These are phyloP conservation scores for Hydrangea macrophylla DNA, from an alignment of 148 eudicot species.

Conservation along the genomic window DNA sequence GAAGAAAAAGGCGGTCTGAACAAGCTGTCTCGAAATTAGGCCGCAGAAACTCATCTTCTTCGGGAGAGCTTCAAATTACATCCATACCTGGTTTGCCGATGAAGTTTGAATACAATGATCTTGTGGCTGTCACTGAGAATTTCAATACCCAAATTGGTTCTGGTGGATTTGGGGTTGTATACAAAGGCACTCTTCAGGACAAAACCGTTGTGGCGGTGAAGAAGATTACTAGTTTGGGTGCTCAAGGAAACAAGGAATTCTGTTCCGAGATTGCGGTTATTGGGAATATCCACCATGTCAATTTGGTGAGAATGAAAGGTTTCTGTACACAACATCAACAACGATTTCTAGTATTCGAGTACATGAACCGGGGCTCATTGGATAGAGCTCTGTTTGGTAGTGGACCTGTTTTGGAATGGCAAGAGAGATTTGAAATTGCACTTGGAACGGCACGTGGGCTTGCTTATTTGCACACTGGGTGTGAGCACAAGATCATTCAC, in stretches of 20 bases:
- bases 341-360: conserved; percentile 72
- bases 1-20: conserved; percentile 28
- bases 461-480: conserved; percentile 72
- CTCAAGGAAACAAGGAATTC: conserved; percentile 65
- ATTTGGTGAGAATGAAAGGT: conserved; percentile 74
- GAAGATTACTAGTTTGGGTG: conserved; percentile 58
- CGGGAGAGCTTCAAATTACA: conserved; percentile 56
- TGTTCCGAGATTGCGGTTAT: conserved; percentile 77
- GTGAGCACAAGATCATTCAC: conserved; percentile 73
- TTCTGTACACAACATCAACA: conserved; percentile 65
- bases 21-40: conserved; percentile 19
- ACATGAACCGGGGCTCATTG: conserved; percentile 82
- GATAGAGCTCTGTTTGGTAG: conserved; percentile 63
- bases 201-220: conserved; percentile 69
- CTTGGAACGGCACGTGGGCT: conserved; percentile 82
- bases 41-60: conserved; percentile 21
- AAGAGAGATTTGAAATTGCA: conserved; percentile 68
- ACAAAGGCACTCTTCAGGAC: conserved; percentile 61
- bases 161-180: conserved; percentile 81
- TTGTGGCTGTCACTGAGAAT: conserved; percentile 56
- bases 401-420: conserved; percentile 84
- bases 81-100: conserved; percentile 73
- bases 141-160: conserved; percentile 65
- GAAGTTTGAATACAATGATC: conserved; percentile 52
- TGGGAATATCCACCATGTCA: conserved; percentile 76